Evolutionary conservation across 768 basidiomycete genomes (phyloP), one percentile per base, ranked within the genome.

Genomic region (Psilocybe tampanensis): DNA sequence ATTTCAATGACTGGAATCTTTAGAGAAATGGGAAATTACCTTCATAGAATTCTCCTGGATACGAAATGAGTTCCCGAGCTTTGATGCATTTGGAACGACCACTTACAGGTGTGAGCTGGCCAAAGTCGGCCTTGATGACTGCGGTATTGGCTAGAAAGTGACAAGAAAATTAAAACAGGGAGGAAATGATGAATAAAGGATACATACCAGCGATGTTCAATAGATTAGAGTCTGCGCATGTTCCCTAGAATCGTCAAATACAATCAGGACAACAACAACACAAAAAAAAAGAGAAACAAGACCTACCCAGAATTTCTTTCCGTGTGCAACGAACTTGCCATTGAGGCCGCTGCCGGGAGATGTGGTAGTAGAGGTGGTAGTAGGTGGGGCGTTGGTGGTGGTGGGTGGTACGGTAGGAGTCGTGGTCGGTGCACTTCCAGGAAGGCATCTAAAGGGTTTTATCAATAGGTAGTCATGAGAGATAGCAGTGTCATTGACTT

Each of bases 11-110:
- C 29, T 29, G 29, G 24, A 11, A 21, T 32, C 18, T 23, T 3
- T 15, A 41, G 9, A 18, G 42, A 26, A 39, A 21, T 19, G 43
- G 32, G 49, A 33, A 44, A 34, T 19, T 53, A 71, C 75, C 71
- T 76, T 79, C 76, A 78, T 77, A 29, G 74, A 75, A 62, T 77
- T 75, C 67, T 76, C 78, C 70, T 70, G n/a, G n/a, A n/a, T n/a
- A n/a, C n/a, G n/a, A n/a, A n/a, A n/a, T n/a, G n/a, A n/a, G n/a
- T n/a, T n/a, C n/a, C n/a, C n/a, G n/a, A n/a, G n/a, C n/a, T n/a
- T n/a, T n/a, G n/a, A n/a, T n/a, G n/a, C n/a, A n/a, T n/a, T n/a
- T 24, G 42, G 17, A 24, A 9, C 5, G 12, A 5, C 29, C 17
- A 44, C 67, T 54, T 52, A 70, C 68, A 5, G 77, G 76, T 2